Conservation (phyloP, 2,329 filamentous ascomycete species). For the Trichoderma sp. region DNA sequence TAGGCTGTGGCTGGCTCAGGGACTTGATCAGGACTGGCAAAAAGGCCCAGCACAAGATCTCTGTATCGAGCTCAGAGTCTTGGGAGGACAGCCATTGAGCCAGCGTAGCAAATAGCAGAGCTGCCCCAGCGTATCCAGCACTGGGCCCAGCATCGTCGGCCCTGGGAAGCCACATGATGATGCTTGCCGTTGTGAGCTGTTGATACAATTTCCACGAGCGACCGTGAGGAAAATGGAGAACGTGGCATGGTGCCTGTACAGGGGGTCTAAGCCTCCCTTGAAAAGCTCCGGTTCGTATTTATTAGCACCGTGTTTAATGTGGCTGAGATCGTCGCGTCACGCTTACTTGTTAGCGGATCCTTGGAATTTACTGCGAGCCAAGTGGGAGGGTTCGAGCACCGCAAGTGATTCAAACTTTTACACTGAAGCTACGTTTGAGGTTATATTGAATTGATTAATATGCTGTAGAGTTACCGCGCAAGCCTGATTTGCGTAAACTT, state of each 20-base stretch:
- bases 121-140: neutral
- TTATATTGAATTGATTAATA: too few relatives aligned
- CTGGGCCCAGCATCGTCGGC: neutral
- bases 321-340: constrained; percentile 1
- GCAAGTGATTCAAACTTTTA: neutral
- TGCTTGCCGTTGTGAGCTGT: neutral
- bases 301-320: neutral
- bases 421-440: neutral
- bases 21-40: neutral
- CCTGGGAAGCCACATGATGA: neutral
- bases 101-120: constrained; percentile 5
- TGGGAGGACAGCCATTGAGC: neutral
- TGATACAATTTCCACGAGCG: neutral
- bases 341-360: neutral
- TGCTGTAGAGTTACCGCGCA: too few relatives aligned
- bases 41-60: constrained; percentile 6
- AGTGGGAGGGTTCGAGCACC: neutral
- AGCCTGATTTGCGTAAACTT: neutral
- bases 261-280: neutral
- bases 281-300: neutral
- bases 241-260: neutral
- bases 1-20: neutral
- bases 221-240: neutral
- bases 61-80: constrained; percentile 1
- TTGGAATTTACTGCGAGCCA: neutral